These are phyloP conservation scores for Malus asiatica DNA, from an alignment of 306 rosid genomes.

Conservation along the genomic window DNA sequence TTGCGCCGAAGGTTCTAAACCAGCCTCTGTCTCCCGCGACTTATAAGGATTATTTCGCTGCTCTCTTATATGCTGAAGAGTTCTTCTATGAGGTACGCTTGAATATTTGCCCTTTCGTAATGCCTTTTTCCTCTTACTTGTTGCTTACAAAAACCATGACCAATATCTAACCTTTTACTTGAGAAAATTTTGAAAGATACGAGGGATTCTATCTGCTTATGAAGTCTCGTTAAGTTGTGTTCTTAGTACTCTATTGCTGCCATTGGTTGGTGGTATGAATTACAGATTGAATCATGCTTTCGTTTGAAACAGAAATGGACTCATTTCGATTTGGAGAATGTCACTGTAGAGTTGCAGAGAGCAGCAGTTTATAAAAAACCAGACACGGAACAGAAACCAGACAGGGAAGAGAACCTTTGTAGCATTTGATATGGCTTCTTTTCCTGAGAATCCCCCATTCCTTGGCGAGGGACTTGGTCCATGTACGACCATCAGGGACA, in stretches of 20 bases:
- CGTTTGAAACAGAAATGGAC: conserved; percentile 12
- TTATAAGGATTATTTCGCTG: conserved; percentile 34
- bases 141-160: background rate
- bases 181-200: background rate
- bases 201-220: background rate
- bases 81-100: conserved; percentile 26
- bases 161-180: background rate
- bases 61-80: conserved; percentile 35
- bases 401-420: conserved; percentile 13
- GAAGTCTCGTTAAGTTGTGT: background rate
- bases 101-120: background rate
- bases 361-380: background rate
- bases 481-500: conserved; percentile 5
- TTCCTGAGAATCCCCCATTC: conserved; percentile 9
- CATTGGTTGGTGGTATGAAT: background rate
- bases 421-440: conserved; percentile 11
- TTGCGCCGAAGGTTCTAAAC: conserved; percentile 17
- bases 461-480: conserved; percentile 29
- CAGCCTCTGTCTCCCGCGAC: conserved; percentile 20
- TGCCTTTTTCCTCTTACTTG: background rate
- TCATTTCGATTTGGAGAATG: background rate
- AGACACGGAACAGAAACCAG: background rate
- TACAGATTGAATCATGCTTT: background rate
- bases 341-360: conserved; percentile 5
- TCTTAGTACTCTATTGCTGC: background rate